Conservation (phyloP, 306 rosid species). For the Ziziphus jujuba region DNA sequence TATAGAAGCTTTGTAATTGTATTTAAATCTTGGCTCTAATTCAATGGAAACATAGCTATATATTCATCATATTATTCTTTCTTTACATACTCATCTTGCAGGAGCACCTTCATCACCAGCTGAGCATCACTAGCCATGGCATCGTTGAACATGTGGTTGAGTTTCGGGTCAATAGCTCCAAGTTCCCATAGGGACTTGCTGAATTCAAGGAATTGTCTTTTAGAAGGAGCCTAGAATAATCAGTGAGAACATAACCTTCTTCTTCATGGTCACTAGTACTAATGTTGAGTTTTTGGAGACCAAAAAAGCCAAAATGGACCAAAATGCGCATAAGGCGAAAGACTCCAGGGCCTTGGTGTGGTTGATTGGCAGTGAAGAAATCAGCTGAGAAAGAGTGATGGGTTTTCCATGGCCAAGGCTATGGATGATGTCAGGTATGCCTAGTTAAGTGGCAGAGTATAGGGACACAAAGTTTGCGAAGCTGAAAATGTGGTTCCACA, state of each 20-base stretch:
- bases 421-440: slow-evolving; percentile 33
- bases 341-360: slow-evolving; percentile 31
- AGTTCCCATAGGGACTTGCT: slow-evolving; percentile 36
- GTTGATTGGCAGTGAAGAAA: slow-evolving; percentile 35
- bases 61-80: too few relatives aligned
- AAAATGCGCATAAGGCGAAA: slow-evolving; percentile 49
- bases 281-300: slow-evolving; percentile 46
- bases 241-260: slow-evolving; percentile 42
- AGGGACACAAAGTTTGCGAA: slow-evolving; percentile 32
- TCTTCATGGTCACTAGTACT: slow-evolving; percentile 1
- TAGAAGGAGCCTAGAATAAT: slow-evolving; percentile 45
- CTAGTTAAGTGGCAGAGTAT: slow-evolving; percentile 33
- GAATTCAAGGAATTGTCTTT: slow-evolving; percentile 27
- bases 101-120: slow-evolving; percentile 27
- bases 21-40: too few relatives aligned
- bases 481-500: slow-evolving; percentile 24
- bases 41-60: too few relatives aligned
- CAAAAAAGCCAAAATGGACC: too few relatives aligned
- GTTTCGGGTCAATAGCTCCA: slow-evolving; percentile 12
- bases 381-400: slow-evolving; percentile 40
- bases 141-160: slow-evolving; percentile 33
- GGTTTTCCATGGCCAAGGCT: slow-evolving; percentile 48
- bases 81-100: slow-evolving; percentile 41
- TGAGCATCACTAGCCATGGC: slow-evolving; percentile 53
- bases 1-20: too few relatives aligned